Conservation (phyloP, 2,329 filamentous ascomycete species). For the Myriosclerotinia curreyana region DNA sequence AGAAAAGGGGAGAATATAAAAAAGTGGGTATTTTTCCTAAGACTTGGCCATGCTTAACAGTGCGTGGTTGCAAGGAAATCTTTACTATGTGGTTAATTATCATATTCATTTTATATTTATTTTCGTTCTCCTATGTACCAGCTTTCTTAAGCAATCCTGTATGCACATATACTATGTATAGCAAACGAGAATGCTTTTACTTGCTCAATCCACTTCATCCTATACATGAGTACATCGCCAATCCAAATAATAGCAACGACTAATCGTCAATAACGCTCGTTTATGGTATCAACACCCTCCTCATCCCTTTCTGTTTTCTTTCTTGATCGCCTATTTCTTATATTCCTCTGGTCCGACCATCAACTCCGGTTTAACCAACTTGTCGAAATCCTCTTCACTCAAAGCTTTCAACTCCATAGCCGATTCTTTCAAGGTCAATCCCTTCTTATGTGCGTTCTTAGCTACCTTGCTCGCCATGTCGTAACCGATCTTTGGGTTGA, state of each 20-base stretch:
- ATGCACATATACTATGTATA: background rate
- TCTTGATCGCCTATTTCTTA: conserved; percentile 40
- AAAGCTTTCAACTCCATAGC: conserved; percentile 91
- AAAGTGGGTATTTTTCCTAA: too few species aligned
- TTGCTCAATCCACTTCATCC: conserved; percentile 1
- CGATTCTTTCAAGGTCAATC: conserved; percentile 85
- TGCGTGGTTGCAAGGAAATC: background rate
- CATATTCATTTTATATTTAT: background rate
- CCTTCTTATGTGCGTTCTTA: conserved; percentile 99
- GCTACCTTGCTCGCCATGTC: conserved; percentile 96
- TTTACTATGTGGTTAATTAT: background rate
- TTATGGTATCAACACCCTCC: conserved; percentile 8
- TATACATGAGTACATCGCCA: background rate
- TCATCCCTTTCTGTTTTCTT: conserved; percentile 24
- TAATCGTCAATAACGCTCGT: conserved; percentile 1
- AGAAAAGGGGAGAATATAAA: too few species aligned
- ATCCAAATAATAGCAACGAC: conserved; percentile 3
- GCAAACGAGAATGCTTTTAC: background rate
- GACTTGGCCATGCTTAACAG: too few species aligned
- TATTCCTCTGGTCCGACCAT: conserved; percentile 84
- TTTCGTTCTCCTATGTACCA: background rate
- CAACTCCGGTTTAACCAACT: conserved; percentile 84
- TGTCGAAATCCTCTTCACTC: conserved; percentile 85
- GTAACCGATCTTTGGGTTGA: conserved; percentile 96
- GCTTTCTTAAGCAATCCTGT: background rate